Conservation (phyloP, 306 rosid species). For the Abrus pulchellus region DNA sequence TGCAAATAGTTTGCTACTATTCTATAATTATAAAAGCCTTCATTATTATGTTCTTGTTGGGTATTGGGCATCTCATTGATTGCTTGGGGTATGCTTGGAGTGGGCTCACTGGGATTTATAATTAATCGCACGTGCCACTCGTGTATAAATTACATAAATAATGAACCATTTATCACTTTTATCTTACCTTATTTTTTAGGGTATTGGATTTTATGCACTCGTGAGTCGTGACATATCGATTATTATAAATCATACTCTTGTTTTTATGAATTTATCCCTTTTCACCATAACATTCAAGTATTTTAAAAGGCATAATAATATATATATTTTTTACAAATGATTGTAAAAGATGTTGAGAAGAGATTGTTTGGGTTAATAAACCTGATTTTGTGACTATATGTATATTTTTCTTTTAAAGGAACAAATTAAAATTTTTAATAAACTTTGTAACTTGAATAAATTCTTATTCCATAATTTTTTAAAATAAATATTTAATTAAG, state of each 20-base stretch:
- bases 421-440: too few relatives aligned
- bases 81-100: background rate
- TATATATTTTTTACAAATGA: background rate
- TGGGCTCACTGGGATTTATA: slow-evolving; percentile 7
- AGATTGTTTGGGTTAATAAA: background rate
- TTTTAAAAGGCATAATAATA: background rate
- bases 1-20: background rate
- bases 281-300: background rate
- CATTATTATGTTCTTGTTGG: slow-evolving; percentile 32
- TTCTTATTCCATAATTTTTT: too few relatives aligned
- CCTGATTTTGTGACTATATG: too few relatives aligned
- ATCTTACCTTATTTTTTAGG: background rate
- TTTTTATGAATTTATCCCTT: slow-evolving; percentile 2
- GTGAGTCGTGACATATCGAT: background rate
- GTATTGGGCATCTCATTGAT: slow-evolving; percentile 28
- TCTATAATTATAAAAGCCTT: slow-evolving; percentile 13
- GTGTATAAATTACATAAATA: background rate
- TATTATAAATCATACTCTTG: background rate
- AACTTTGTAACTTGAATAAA: too few relatives aligned
- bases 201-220: slow-evolving; percentile 4
- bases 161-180: background rate
- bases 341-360: background rate
- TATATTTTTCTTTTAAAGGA: too few relatives aligned
- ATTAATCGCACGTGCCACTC: slow-evolving; percentile 9
- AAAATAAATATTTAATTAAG: too few relatives aligned